Conservation (phyloP, 768 basidiomycete species). For the Phanerochaete carnosa region DNA sequence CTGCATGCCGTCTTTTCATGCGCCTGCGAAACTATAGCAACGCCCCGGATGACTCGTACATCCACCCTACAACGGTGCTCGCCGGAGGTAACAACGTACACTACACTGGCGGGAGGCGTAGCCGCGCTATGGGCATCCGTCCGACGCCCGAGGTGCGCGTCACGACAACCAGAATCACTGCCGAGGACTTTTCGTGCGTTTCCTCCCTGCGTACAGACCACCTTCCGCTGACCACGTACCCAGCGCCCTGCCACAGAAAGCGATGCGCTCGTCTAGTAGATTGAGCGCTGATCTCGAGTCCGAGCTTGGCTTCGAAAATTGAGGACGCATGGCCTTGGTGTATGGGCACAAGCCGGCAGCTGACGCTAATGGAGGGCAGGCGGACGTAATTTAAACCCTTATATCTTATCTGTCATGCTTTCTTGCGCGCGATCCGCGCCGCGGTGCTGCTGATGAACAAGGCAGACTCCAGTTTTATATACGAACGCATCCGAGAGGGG, state of each 20-base stretch:
- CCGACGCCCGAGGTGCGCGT: conserved; percentile 48
- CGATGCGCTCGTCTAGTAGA: neutral
- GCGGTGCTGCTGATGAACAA: neutral
- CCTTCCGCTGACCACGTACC: neutral
- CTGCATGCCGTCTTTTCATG: conserved; percentile 68
- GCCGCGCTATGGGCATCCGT: neutral
- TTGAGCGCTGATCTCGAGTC: neutral
- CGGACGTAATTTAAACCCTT: neutral
- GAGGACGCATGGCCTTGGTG: neutral
- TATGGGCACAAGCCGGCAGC: no score
- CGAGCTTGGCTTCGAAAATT: neutral
- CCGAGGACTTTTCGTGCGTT: conserved; percentile 42
- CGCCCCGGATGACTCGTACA: conserved; percentile 35
- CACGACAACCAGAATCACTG: conserved; percentile 58
- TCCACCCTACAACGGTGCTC: conserved; percentile 17
- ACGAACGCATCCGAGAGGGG: neutral
- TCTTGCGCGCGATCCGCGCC: neutral
- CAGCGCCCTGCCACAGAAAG: neutral
- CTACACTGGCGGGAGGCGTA: neutral
- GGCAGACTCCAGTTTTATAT: neutral
- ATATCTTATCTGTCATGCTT: neutral
- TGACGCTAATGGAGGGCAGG: no score
- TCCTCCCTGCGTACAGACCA: neutral
- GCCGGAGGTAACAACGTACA: neutral
- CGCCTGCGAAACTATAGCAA: conserved; percentile 59